phyloP scores from a whole-genome alignment of 2,329 filamentous ascomycete genomes.

The Amauroascus niger region DNA sequence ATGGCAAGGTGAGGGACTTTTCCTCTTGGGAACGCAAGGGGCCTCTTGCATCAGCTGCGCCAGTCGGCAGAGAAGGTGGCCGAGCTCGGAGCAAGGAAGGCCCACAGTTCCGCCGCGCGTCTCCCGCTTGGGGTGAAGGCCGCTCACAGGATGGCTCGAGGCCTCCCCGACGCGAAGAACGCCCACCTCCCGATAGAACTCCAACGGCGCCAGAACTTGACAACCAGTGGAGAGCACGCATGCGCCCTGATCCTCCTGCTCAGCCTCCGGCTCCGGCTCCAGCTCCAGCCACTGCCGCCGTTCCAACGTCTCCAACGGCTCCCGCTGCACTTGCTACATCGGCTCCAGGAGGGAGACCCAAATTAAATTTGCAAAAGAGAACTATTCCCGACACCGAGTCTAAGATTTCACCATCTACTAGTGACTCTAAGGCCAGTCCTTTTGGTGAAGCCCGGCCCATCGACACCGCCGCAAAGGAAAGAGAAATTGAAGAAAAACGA shows the following conservation, averaged over 20 bases:
- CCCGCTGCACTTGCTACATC: conserved; percentile 55
- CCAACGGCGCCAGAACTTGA: conserved; percentile 87
- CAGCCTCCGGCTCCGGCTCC: conserved; percentile 59
- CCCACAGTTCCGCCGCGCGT: conserved; percentile 52
- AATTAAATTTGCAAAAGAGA: conserved; percentile 79
- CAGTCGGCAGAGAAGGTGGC: conserved; percentile 42
- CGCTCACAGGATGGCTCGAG: conserved; percentile 65
- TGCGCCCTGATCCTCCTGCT: conserved; percentile 66
- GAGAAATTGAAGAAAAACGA: conserved; percentile 81
- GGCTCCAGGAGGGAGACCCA: conserved; percentile 54
- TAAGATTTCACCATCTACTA: conserved; percentile 32
- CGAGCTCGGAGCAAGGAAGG: conserved; percentile 53
- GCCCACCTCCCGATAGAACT: conserved; percentile 54
- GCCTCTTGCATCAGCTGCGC: conserved; percentile 63
- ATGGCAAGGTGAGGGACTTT: conserved; percentile 70
- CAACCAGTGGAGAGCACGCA: conserved; percentile 82
- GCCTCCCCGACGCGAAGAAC: conserved; percentile 67
- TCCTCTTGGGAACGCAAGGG: conserved; percentile 93
- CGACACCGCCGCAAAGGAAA: conserved; percentile 81
- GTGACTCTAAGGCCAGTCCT: conserved; percentile 75
- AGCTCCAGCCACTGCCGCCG: conserved; percentile 35
- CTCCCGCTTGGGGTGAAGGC: conserved; percentile 65
- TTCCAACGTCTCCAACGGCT: conserved; percentile 56
- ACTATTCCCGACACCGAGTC: conserved; percentile 68
- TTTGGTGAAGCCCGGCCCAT: conserved; percentile 92